phyloP scores from a whole-genome alignment of 805 yeast genomes.

The Candida quercuum region DNA sequence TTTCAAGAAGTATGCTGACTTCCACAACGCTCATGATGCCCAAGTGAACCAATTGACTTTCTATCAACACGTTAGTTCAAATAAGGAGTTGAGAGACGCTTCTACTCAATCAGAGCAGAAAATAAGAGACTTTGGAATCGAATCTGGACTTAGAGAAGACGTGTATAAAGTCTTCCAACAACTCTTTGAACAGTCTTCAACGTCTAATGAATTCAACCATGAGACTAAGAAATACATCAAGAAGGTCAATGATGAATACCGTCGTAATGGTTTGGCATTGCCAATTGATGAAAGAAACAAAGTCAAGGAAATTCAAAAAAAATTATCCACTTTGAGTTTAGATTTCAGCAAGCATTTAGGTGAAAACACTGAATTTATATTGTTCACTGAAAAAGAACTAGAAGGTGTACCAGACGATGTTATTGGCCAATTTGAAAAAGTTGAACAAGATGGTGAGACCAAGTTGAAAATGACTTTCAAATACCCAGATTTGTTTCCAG shows the following conservation, averaged over 20 bases:
- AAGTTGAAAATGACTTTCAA: slow-evolving; percentile 67
- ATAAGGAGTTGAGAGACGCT: slow-evolving; percentile 65
- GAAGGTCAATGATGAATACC: slow-evolving; percentile 50
- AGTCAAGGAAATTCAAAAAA: slow-evolving; percentile 53
- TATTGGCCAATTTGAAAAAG: slow-evolving; percentile 49
- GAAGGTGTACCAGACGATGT: slow-evolving; percentile 70
- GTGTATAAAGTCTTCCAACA: slow-evolving; percentile 54
- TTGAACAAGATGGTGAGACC: slow-evolving; percentile 30
- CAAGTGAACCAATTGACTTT: slow-evolving; percentile 52
- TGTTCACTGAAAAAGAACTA: slow-evolving; percentile 60
- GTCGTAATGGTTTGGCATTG: slow-evolving; percentile 65
- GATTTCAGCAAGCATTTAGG: slow-evolving; percentile 62
- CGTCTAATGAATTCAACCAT: slow-evolving; percentile 31
- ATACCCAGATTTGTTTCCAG: slow-evolving; percentile 76
- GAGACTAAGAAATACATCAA: slow-evolving; percentile 55
- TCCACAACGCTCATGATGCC: slow-evolving; percentile 44
- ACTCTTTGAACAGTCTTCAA: slow-evolving; percentile 37
- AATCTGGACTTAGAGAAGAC: slow-evolving; percentile 60
- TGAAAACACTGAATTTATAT: slow-evolving; percentile 58
- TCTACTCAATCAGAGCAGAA: slow-evolving; percentile 57
- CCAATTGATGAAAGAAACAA: slow-evolving; percentile 48
- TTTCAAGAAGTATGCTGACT: slow-evolving; percentile 45
- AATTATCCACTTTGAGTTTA: slow-evolving; percentile 50
- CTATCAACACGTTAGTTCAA: slow-evolving; percentile 65
- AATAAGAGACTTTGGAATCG: slow-evolving; percentile 54